Evolutionary conservation across 768 basidiomycete species (phyloP).

Genomic region (Suillus weaverae): DNA sequence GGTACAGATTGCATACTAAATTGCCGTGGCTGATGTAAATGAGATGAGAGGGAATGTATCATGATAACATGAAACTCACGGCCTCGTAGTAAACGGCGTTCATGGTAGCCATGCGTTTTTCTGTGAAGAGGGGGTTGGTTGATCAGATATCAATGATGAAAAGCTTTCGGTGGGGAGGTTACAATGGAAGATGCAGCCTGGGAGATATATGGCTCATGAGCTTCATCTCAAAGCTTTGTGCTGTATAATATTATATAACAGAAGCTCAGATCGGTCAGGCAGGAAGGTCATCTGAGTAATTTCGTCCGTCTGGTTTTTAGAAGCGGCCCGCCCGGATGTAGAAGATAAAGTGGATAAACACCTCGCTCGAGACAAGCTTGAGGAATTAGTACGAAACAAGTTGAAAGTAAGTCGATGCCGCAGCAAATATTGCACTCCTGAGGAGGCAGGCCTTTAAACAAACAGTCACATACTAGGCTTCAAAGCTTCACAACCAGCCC

Average conservation of each 20-base stretch:
- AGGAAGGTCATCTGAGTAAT: slow-evolving; percentile 1
- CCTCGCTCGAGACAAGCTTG: neutral
- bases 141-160: neutral
- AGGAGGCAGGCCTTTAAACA: neutral
- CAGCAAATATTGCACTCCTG: neutral
- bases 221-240: neutral
- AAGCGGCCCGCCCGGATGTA: neutral
- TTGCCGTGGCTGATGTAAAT: slow-evolving; percentile 40
- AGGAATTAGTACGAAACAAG: neutral
- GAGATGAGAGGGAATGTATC: neutral
- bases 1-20: slow-evolving; percentile 54
- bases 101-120: slow-evolving; percentile 30
- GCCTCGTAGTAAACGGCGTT: slow-evolving; percentile 51
- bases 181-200: slow-evolving; percentile 13
- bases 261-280: neutral
- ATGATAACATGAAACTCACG: slow-evolving; percentile 24
- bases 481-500: neutral
- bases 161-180: neutral
- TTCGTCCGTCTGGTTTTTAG: neutral
- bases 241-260: neutral
- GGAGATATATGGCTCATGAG: slow-evolving; percentile 8
- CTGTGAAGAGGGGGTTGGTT: neutral
- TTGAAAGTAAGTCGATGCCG: neutral
- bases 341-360: neutral
- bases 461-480: neutral